A percentile compares a stretch with the other conserved stretches of the same genome.
phyloP scores from a whole-genome alignment of 495 filamentous ascomycete genomes.

The Penicillium alfredii region DNA sequence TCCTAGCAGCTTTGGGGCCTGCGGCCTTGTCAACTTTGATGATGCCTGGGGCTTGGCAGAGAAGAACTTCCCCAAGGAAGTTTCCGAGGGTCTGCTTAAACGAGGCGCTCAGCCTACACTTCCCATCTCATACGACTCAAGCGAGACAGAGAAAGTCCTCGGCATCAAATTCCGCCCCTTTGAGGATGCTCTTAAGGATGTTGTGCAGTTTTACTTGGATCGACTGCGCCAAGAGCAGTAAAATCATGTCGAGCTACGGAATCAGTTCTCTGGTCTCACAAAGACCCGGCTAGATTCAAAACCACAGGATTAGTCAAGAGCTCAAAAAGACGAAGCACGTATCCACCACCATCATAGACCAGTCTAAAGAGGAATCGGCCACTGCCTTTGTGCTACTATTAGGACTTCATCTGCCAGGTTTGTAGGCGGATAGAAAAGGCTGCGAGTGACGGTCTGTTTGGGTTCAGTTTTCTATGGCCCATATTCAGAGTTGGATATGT shows the following conservation, averaged over 20 bases:
- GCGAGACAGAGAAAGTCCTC: slow-evolving; percentile 36
- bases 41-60: not conserved
- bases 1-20: slow-evolving; percentile 3
- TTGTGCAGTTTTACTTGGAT: slow-evolving; percentile 26
- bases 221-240: not conserved
- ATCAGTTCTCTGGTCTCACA: no score
- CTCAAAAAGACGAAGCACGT: no score
- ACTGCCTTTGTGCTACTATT: no score
- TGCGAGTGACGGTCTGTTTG: no score
- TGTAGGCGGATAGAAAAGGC: no score
- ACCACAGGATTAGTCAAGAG: no score
- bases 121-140: slow-evolving; percentile 33
- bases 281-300: no score
- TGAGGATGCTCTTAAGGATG: slow-evolving; percentile 40
- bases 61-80: slow-evolving; percentile 4
- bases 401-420: no score
- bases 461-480: no score
- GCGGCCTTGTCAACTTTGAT: not conserved
- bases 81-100: slow-evolving; percentile 2
- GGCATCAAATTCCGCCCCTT: slow-evolving; percentile 37
- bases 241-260: not conserved
- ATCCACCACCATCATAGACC: no score
- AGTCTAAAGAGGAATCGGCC: no score
- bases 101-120: slow-evolving; percentile 27
- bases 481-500: no score